phyloP scores from a whole-genome alignment of 441 rosid genomes.

The Lepidium campestre region DNA sequence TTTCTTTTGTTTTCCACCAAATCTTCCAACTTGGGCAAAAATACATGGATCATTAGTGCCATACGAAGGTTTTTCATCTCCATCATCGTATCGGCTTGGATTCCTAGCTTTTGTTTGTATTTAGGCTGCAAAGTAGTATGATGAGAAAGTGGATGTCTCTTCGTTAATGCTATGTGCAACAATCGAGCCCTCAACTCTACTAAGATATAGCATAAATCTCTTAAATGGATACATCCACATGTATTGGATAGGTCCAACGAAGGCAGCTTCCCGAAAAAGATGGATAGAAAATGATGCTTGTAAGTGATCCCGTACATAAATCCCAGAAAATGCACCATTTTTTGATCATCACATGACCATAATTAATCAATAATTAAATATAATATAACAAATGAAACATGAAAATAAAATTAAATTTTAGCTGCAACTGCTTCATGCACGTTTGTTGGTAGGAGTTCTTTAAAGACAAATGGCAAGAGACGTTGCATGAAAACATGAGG shows the following conservation, averaged over 20 bases:
- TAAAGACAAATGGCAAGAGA: too few relatives aligned
- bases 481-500: too few relatives aligned
- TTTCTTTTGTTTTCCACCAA: too few relatives aligned
- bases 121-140: not conserved
- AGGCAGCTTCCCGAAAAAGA: not conserved
- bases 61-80: not conserved
- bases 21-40: too few relatives aligned
- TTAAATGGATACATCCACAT: not conserved
- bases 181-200: not conserved
- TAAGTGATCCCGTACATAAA: too few relatives aligned
- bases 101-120: not conserved
- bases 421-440: too few relatives aligned
- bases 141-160: not conserved
- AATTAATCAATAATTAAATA: too few relatives aligned
- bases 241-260: not conserved
- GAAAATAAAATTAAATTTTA: too few relatives aligned
- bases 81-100: not conserved
- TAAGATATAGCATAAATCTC: not conserved
- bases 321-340: too few relatives aligned
- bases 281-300: not conserved
- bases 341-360: too few relatives aligned
- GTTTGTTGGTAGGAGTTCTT: too few relatives aligned
- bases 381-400: too few relatives aligned
- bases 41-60: not conserved
- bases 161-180: not conserved